Conservation (phyloP, 805 yeast species). For the Starmerella tilneyi region DNA sequence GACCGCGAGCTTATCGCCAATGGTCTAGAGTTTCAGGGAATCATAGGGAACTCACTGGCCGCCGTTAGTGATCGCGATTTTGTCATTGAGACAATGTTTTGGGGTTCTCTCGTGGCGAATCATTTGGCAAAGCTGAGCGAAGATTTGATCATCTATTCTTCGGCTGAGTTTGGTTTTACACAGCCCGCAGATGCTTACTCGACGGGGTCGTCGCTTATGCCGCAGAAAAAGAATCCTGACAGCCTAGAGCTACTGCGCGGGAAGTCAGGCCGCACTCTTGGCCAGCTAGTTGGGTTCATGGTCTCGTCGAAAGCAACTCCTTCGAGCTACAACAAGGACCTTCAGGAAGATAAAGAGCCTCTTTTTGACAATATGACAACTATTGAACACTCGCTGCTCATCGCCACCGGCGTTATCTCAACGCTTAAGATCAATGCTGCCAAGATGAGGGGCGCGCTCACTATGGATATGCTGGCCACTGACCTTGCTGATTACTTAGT, state of each 20-base stretch:
- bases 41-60: constrained; percentile 90
- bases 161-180: constrained; percentile 94
- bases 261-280: constrained; percentile 93
- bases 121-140: constrained; percentile 91
- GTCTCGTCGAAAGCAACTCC: constrained; percentile 97
- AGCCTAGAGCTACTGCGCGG: constrained; percentile 92
- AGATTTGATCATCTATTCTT: constrained; percentile 89
- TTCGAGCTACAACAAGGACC: constrained; percentile 92
- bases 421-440: constrained; percentile 64
- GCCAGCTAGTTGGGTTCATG: constrained; percentile 87
- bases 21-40: constrained; percentile 68
- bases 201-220: constrained; percentile 97
- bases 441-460: constrained; percentile 75
- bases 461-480: constrained; percentile 99
- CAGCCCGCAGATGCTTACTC: constrained; percentile 95
- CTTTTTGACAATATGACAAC: constrained; percentile 81
- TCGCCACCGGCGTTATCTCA: constrained; percentile 93
- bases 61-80: constrained; percentile 98
- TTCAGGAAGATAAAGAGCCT: constrained; percentile 99
- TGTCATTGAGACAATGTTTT: constrained; percentile 88
- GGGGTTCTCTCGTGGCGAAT: constrained; percentile 91
- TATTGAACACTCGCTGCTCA: constrained; percentile 84
- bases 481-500: constrained; percentile 96
- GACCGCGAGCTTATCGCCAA: constrained; percentile 83
- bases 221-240: constrained; percentile 98